Evolutionary conservation across 257 asterid genomes (phyloP).

Genomic region (Ocimum tenuiflorum): DNA sequence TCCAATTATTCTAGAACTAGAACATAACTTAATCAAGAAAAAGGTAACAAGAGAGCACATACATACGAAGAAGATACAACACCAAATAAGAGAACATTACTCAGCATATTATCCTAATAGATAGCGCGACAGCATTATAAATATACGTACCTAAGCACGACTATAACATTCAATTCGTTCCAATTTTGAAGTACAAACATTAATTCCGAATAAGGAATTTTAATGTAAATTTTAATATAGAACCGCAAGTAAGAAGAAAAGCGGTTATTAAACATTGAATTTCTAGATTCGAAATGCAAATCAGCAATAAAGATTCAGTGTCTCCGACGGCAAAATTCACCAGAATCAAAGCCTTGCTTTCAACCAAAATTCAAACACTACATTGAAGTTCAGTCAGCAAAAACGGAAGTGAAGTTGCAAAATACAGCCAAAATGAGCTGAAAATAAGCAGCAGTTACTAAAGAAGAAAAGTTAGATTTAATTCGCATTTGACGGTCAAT

Average conservation of each 20-base stretch:
- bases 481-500: constrained; percentile 29
- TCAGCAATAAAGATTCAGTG: constrained; percentile 20
- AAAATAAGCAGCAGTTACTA: not conserved
- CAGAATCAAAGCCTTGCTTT: constrained; percentile 19
- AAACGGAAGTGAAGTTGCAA: constrained; percentile 1
- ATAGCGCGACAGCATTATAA: constrained; percentile 14
- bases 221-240: not conserved
- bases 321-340: constrained; percentile 3
- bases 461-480: constrained; percentile 11
- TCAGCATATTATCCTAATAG: not conserved
- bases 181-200: not conserved
- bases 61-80: constrained; percentile 8
- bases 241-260: constrained; percentile 5
- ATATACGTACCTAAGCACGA: constrained; percentile 9
- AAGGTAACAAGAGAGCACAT: not conserved
- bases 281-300: constrained; percentile 19
- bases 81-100: not conserved
- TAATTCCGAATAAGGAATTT: not conserved
- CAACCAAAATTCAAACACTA: constrained; percentile 9
- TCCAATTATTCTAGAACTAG: not conserved
- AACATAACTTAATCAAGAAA: not conserved
- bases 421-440: constrained; percentile 8
- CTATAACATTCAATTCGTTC: constrained; percentile 14
- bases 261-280: constrained; percentile 16
- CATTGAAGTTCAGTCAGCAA: constrained; percentile 13